phyloP scores from a whole-genome alignment of 768 basidiomycete species.

The Suillus paluster region DNA sequence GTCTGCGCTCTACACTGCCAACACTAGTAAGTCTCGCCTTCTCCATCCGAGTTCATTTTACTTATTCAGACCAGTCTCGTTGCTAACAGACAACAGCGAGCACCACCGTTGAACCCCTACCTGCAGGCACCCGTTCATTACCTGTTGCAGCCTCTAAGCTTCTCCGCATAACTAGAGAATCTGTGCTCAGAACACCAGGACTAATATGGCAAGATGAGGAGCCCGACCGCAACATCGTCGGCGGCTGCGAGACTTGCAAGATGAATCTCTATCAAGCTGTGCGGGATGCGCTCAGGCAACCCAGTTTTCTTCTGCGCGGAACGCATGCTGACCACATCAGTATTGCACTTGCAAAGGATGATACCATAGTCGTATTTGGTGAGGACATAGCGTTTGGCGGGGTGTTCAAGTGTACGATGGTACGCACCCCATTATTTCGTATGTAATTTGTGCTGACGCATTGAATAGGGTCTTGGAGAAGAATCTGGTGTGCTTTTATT shows the following conservation, averaged over 20 bases:
- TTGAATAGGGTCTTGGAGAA: constrained; percentile 78
- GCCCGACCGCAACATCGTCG: constrained; percentile 52
- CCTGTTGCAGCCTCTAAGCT: constrained; percentile 72
- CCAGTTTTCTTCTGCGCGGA: not conserved
- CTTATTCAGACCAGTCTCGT: constrained; percentile 24
- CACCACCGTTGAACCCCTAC: constrained; percentile 58
- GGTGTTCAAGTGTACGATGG: constrained; percentile 94
- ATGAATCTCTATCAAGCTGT: constrained; percentile 97
- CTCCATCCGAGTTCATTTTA: constrained; percentile 1
- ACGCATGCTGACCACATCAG: constrained; percentile 41
- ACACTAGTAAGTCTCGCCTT: constrained; percentile 19
- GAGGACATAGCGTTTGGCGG: constrained; percentile 94
- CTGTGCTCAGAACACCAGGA: constrained; percentile 73
- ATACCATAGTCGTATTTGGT: constrained; percentile 87
- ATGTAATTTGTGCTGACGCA: constrained; percentile 7
- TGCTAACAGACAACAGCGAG: constrained; percentile 55
- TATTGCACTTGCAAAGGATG: constrained; percentile 84
- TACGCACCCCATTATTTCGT: constrained; percentile 30
- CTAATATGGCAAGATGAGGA: constrained; percentile 74
- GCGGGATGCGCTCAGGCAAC: constrained; percentile 84
- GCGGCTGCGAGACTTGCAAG: constrained; percentile 86
- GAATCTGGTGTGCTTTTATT: constrained; percentile 72
- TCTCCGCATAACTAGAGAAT: constrained; percentile 67
- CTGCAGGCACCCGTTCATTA: constrained; percentile 76
- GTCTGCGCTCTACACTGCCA: constrained; percentile 22